Base-by-base conservation (phyloP, 257 asterid species). In the Nicotiana paniculata region DNA sequence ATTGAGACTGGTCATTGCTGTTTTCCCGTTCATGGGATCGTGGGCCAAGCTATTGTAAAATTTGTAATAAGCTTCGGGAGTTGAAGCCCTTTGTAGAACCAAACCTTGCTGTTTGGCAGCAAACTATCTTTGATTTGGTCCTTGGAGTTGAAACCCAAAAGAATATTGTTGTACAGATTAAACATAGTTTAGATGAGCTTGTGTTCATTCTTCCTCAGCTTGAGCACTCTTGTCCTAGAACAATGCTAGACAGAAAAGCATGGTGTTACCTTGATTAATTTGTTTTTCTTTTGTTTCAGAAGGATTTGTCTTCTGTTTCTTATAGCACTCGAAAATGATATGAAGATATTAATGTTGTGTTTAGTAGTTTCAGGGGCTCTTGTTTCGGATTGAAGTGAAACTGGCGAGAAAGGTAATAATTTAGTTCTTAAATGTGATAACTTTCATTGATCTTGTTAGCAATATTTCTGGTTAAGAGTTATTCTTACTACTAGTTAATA, bases 11-110 rank as follows among this genome's bases (percentile, higher is more conserved):
- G 83, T 92, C 78, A 83, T 91, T 80, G 90, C 93, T 64, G 78
- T 86, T 82, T 92, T 92, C 86, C 95, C 90, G 0, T 91, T 85
- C 85, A 43, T 93, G 87, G 92, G 93, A 80, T 92, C 89, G 70
- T 91, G 93, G 94, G 83, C 89, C 77, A 91, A 89, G 90, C 82
- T 91, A 55, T 81, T 88, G 81, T 92, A 74, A 43, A 85, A 77
- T 57, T 12, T 62, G 51, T 72, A 46, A 72, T 72, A 55, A 17
- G 51, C 12, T 13, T 13, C 13, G 13, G 37, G 37, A 46, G 77
- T 70, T 70, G n/a, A 70, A 39, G 33, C 11, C 35, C 13, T 46
- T 21, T 6, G 35, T 72, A 24, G 21, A 6, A 12, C 39, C 79
- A 46, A 72, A 46, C 12, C 59, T 30, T 46, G 16, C 39, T 2